Evolutionary conservation across 2,329 filamentous ascomycete genomes (phyloP).

Genomic region (Neopestalotiopsis rosae): DNA sequence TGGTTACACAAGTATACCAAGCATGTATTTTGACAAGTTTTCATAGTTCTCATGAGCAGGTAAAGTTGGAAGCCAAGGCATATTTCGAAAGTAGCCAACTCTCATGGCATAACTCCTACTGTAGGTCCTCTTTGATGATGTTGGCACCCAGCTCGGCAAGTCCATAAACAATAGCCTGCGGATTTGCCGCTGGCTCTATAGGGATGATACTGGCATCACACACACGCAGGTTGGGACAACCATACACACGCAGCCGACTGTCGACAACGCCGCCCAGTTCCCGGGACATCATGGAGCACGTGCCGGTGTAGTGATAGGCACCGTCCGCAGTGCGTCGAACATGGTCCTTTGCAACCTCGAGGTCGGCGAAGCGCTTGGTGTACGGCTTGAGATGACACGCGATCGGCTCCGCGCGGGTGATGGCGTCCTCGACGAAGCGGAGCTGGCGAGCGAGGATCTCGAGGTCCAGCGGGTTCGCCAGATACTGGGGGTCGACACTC

Average conservation of each 20-base stretch:
- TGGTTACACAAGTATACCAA: too few species aligned
- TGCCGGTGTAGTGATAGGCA: constrained; percentile 5
- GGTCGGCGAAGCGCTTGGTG: background rate
- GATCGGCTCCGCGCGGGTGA: constrained; percentile 7
- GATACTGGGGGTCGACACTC: constrained; percentile 3
- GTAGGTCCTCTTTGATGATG: background rate
- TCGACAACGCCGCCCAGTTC: constrained; percentile 5
- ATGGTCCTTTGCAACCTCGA: background rate
- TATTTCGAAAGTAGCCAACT: too few species aligned
- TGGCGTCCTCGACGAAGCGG: background rate
- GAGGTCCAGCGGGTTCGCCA: constrained; percentile 18
- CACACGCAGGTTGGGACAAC: background rate
- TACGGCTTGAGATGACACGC: background rate
- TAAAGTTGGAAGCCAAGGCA: too few species aligned
- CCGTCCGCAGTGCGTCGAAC: background rate
- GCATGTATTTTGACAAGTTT: too few species aligned
- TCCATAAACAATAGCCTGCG: constrained; percentile 1
- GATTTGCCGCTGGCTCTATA: background rate
- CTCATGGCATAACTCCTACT: background rate
- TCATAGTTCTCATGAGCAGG: too few species aligned
- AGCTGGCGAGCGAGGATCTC: constrained; percentile 20
- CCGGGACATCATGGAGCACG: constrained; percentile 8
- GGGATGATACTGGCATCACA: constrained; percentile 6
- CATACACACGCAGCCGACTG: background rate
- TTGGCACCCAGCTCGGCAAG: background rate